Evolutionary conservation across 106 monocot species (phyloP), one percentile per base, ranked within the genome.

Genomic region (Narthecium ossifragum): DNA sequence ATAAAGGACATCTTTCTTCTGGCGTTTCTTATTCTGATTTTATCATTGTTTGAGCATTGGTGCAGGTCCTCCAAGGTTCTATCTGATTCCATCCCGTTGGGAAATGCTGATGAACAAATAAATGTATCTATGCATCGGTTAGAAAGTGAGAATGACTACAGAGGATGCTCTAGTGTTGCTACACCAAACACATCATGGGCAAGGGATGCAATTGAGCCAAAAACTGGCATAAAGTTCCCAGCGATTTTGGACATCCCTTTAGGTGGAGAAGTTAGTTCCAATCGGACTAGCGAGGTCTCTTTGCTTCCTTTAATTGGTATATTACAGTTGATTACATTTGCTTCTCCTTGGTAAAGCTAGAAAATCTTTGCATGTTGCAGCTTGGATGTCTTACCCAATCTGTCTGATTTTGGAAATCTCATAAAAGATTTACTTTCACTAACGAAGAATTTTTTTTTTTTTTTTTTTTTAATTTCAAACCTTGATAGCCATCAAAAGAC

Each of bases 201-300:
- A 31, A 69, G 60, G 72, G 76, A 90, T 90, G 52, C 86, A 32
- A 60, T 84, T 72, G 96, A 96, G 69, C 83, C 80, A 59, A 80
- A 72, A 71, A 96, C 90, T 46, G 96, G 96, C 55, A 90, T 96
- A 29, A 81, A 69, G 38, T 96, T 96, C 57, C 96, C 96, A 24
- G 50, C 78, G 59, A 18, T 80, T 76, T 75, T 94, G 51, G 72
- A 67, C 59, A 64, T 57, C 40, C 41, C 66, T 58, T 67, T 64
- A 60, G 54, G 29, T 58, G 55, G 77, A 23, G 77, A 76, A 52
- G 77, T 78, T 59, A 51, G 57, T 45, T 60, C 67, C 53, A 66
- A 58, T 75, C n/a, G 37, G 32, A 54, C 78, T 67, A 59, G 74
- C 6, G 83, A 86, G 90, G 90, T 86, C 15, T 11, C 3, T 52